Evolutionary conservation across 306 rosid genomes (phyloP).

Genomic region (Myrica gale): DNA sequence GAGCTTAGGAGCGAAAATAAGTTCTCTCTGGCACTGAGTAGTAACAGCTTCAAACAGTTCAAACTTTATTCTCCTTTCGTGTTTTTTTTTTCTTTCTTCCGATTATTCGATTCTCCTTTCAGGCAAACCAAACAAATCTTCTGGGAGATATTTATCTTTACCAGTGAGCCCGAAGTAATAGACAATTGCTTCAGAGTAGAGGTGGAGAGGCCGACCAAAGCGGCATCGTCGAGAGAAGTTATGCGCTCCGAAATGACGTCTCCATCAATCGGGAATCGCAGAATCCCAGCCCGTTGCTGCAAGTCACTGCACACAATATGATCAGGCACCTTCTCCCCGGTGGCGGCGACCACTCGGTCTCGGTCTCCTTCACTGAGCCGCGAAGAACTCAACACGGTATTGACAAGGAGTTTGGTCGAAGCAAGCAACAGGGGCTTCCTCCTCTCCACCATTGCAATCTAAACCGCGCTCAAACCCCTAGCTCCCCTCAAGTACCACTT

Average conservation of each 20-base stretch:
- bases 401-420: constrained; percentile 58
- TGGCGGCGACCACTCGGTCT: constrained; percentile 7
- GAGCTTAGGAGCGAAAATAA: background rate
- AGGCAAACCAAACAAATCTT: constrained; percentile 2
- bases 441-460: constrained; percentile 60
- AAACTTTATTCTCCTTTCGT: background rate
- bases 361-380: constrained; percentile 8
- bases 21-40: background rate
- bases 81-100: background rate
- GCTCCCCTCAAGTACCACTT: background rate
- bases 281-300: constrained; percentile 59
- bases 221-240: constrained; percentile 57
- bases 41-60: background rate
- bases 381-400: constrained; percentile 45
- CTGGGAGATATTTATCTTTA: constrained; percentile 1
- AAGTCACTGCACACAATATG: constrained; percentile 23
- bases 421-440: constrained; percentile 74
- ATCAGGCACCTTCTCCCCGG: constrained; percentile 4
- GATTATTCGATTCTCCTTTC: too few relatives aligned
- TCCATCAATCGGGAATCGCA: constrained; percentile 41
- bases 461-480: background rate
- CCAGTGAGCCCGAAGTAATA: constrained; percentile 65
- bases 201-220: constrained; percentile 66
- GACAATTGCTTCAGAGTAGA: constrained; percentile 60
- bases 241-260: constrained; percentile 26